phyloP scores from a whole-genome alignment of 2,329 filamentous ascomycete species.

The Ophiostoma populinum region DNA sequence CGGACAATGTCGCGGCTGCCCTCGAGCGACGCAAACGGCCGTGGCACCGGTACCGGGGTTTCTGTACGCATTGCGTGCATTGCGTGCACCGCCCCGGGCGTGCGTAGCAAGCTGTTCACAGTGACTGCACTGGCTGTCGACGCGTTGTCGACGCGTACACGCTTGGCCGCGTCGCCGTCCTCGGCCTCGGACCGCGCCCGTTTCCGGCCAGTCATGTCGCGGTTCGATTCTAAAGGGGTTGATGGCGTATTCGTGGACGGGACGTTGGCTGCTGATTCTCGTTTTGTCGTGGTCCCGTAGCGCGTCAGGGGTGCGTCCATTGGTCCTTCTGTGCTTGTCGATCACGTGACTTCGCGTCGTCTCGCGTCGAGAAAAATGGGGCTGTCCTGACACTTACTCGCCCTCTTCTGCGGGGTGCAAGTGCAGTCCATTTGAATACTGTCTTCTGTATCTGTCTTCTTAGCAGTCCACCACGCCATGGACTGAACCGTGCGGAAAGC shows the following conservation, averaged over 20 bases:
- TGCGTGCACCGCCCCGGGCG: too few relatives aligned
- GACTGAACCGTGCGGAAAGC: too few relatives aligned
- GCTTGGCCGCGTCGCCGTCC: conserved; percentile 3
- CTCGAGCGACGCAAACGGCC: neutral
- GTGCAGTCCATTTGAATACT: too few relatives aligned
- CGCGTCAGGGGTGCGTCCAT: conserved; percentile 1
- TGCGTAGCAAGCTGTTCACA: neutral
- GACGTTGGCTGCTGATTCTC: neutral
- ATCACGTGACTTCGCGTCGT: conserved; percentile 12
- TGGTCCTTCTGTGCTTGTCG: too few relatives aligned
- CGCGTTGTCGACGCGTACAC: conserved; percentile 1
- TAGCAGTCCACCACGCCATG: too few relatives aligned
- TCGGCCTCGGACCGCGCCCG: conserved; percentile 6
- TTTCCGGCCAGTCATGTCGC: conserved; percentile 8
- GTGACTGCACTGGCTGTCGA: neutral
- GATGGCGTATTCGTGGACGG: neutral
- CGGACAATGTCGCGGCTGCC: too few relatives aligned
- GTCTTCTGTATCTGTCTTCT: too few relatives aligned
- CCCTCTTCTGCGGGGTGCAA: too few relatives aligned
- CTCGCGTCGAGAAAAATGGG: neutral
- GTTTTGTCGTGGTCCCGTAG: conserved; percentile 1
- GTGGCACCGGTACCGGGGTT: neutral
- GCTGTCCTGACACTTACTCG: too few relatives aligned
- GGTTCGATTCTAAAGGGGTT: neutral
- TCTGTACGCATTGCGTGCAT: too few relatives aligned